Percentiles rank a stretch among this genome's conserved stretches.
phyloP scores from a whole-genome alignment of 805 yeast genomes.

The Torulaspora quercuum region DNA sequence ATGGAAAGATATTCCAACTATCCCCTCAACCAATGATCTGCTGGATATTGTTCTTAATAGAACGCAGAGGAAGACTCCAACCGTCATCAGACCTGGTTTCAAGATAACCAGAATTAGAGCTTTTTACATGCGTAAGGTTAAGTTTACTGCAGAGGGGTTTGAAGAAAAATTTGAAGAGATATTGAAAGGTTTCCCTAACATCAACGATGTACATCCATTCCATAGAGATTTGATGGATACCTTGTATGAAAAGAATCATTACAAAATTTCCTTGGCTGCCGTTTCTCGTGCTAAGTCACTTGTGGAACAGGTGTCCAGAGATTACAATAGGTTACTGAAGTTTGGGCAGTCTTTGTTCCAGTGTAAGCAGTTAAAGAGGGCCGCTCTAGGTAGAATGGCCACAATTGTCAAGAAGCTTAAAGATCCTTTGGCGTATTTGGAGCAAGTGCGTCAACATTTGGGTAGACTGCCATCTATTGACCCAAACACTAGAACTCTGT shows the following conservation, averaged over 20 bases:
- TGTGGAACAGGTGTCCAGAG: slow-evolving; percentile 94
- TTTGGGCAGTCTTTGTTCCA: slow-evolving; percentile 97
- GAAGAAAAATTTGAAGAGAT: slow-evolving; percentile 86
- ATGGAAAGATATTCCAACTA: slow-evolving; percentile 97
- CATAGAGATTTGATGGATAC: slow-evolving; percentile 98
- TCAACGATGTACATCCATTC: slow-evolving; percentile 97
- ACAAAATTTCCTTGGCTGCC: slow-evolving; percentile 93
- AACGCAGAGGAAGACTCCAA: slow-evolving; percentile 98
- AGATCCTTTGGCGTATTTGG: slow-evolving; percentile 89
- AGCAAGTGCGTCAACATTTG: slow-evolving; percentile 98
- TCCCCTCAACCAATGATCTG: slow-evolving; percentile 86
- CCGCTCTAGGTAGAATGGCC: slow-evolving; percentile 99
- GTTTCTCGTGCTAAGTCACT: slow-evolving; percentile 89
- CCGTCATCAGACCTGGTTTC: slow-evolving; percentile 97
- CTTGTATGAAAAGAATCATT: slow-evolving; percentile 94
- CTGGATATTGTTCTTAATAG: slow-evolving; percentile 95
- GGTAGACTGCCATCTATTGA: slow-evolving; percentile 98
- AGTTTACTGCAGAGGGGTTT: slow-evolving; percentile 94
- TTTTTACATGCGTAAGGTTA: slow-evolving; percentile 97
- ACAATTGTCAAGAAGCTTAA: slow-evolving; percentile 92
- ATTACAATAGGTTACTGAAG: slow-evolving; percentile 87
- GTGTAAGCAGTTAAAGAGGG: slow-evolving; percentile 97
- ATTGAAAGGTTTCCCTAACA: slow-evolving; percentile 87
- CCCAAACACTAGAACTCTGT: slow-evolving; percentile 95
- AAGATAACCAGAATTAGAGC: slow-evolving; percentile 94